phyloP scores from a whole-genome alignment of 2,329 filamentous ascomycete species.

The Metarhizium sp. region DNA sequence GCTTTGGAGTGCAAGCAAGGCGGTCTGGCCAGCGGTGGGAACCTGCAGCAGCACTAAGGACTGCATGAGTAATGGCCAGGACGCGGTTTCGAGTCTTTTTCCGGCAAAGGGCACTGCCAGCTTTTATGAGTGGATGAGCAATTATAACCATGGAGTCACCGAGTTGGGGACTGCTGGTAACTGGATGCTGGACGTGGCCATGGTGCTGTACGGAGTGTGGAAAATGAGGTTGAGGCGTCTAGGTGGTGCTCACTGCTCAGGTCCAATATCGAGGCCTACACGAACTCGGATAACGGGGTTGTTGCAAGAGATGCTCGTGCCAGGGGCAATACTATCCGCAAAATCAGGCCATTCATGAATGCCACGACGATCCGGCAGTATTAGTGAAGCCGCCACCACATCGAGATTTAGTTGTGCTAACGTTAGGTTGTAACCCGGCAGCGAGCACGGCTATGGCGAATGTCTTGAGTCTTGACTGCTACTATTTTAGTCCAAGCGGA shows the following conservation, averaged over 20 bases:
- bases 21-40: not conserved
- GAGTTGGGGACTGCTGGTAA: too few relatives aligned
- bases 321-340: not conserved
- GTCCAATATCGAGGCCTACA: not conserved
- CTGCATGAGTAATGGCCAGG: not conserved
- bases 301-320: not conserved
- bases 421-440: too few relatives aligned
- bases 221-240: not conserved
- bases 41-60: not conserved
- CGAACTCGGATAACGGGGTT: not conserved
- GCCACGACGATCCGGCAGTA: not conserved
- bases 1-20: too few relatives aligned
- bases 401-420: too few relatives aligned
- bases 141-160: not conserved
- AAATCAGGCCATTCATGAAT: not conserved
- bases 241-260: not conserved
- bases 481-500: not conserved
- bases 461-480: not conserved
- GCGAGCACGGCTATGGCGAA: too few relatives aligned
- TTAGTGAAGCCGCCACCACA: too few relatives aligned
- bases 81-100: not conserved
- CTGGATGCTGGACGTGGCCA: not conserved
- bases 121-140: not conserved
- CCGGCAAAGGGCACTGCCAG: not conserved
- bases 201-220: not conserved